Conservation (phyloP, 2,329 filamentous ascomycete genomes). For the Phoma herbarum region DNA sequence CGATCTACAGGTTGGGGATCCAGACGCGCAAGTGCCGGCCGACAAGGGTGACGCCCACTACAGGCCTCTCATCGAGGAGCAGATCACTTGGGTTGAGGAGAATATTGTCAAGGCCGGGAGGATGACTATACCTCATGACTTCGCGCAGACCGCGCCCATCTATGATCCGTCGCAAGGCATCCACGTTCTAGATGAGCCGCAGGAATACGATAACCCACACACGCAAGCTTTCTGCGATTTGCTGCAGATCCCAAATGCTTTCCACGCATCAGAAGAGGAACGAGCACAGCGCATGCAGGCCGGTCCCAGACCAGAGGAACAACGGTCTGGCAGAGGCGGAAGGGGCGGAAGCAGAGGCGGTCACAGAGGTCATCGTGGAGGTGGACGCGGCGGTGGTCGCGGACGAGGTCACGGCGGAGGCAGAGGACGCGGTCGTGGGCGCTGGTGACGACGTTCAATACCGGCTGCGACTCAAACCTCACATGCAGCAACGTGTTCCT, state of each 20-base stretch:
- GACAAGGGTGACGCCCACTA: slow-evolving; percentile 77
- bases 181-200: slow-evolving; percentile 69
- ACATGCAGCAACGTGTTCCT: slow-evolving; percentile 1
- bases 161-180: slow-evolving; percentile 68
- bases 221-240: slow-evolving; percentile 83
- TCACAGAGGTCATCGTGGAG: slow-evolving; percentile 34
- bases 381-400: slow-evolving; percentile 34
- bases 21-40: slow-evolving; percentile 60
- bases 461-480: not conserved
- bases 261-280: slow-evolving; percentile 76
- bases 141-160: slow-evolving; percentile 76
- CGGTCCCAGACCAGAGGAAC: slow-evolving; percentile 42
- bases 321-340: slow-evolving; percentile 38
- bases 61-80: slow-evolving; percentile 70
- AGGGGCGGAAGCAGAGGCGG: slow-evolving; percentile 42
- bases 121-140: slow-evolving; percentile 79
- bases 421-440: slow-evolving; percentile 40
- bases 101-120: slow-evolving; percentile 71
- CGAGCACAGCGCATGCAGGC: slow-evolving; percentile 46
- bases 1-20: slow-evolving; percentile 66
- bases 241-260: slow-evolving; percentile 78
- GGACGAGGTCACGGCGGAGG: slow-evolving; percentile 30
- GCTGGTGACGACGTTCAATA: slow-evolving; percentile 29
- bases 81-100: slow-evolving; percentile 81
- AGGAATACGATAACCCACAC: slow-evolving; percentile 87